Evolutionary conservation across 305 asterid genomes (phyloP).

Genomic region (Stenogyne calaminthoides): DNA sequence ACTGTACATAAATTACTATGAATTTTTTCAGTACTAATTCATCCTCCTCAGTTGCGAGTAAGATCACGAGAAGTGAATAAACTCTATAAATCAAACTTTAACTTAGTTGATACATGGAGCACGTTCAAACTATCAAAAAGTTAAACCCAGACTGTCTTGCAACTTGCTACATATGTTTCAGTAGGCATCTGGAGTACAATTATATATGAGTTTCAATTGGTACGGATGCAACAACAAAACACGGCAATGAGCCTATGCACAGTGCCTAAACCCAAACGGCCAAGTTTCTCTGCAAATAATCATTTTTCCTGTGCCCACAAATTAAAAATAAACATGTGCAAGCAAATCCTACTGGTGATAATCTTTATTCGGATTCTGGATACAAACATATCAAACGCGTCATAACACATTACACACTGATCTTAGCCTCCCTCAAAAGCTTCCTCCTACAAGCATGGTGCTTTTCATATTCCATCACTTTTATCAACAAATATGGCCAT

Average conservation of each 20-base stretch:
- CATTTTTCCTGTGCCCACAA: neutral
- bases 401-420: no score
- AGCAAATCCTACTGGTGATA: neutral
- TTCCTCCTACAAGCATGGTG: no score
- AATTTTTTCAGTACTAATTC: no score
- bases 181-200: neutral
- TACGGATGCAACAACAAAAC: neutral
- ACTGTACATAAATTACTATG: no score
- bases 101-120: neutral
- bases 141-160: neutral
- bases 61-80: neutral
- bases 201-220: neutral
- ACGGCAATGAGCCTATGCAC: neutral
- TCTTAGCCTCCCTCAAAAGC: slow-evolving; percentile 21
- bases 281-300: neutral
- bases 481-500: slow-evolving; percentile 1
- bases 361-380: neutral
- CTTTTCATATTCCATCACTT: slow-evolving; percentile 12
- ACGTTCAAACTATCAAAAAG: neutral
- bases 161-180: neutral
- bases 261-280: neutral
- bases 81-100: neutral
- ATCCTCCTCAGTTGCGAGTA: neutral
- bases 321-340: neutral
- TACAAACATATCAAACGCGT: slow-evolving; percentile 6